Evolutionary conservation across 129 eudicot genomes (phyloP).

Genomic region (Artemisia annua): DNA sequence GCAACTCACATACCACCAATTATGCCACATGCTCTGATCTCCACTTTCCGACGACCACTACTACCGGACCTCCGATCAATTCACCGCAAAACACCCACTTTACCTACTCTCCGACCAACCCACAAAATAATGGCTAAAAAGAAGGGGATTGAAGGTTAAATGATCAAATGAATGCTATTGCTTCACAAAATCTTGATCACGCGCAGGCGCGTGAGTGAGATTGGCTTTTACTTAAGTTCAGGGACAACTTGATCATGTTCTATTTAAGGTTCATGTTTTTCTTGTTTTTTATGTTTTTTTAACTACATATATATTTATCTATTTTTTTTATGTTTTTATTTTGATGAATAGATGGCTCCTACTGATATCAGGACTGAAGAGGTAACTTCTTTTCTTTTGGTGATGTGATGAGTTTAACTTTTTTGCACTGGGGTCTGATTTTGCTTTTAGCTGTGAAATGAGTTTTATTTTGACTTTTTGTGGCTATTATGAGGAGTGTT

Average conservation of each 20-base stretch:
- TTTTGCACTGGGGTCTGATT: conserved; percentile 17
- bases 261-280: conserved; percentile 60
- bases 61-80: background rate
- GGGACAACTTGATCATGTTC: conserved; percentile 74
- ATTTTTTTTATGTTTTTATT: background rate
- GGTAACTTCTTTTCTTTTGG: conserved; percentile 40
- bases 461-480: background rate
- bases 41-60: conserved; percentile 53
- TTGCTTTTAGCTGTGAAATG: conserved; percentile 22
- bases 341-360: conserved; percentile 52
- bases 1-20: no score
- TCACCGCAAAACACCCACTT: conserved; percentile 15
- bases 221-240: conserved; percentile 71
- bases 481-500: conserved; percentile 6
- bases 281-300: background rate
- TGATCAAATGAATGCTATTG: conserved; percentile 70
- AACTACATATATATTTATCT: no score
- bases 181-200: conserved; percentile 65
- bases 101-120: conserved; percentile 24
- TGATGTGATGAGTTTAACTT: background rate
- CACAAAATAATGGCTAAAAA: conserved; percentile 52
- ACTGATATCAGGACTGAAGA: conserved; percentile 83
- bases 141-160: conserved; percentile 66
- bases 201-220: conserved; percentile 71
- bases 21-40: conserved; percentile 45